Conservation (phyloP, 345 rosid genomes). For the Raphanus sativus region DNA sequence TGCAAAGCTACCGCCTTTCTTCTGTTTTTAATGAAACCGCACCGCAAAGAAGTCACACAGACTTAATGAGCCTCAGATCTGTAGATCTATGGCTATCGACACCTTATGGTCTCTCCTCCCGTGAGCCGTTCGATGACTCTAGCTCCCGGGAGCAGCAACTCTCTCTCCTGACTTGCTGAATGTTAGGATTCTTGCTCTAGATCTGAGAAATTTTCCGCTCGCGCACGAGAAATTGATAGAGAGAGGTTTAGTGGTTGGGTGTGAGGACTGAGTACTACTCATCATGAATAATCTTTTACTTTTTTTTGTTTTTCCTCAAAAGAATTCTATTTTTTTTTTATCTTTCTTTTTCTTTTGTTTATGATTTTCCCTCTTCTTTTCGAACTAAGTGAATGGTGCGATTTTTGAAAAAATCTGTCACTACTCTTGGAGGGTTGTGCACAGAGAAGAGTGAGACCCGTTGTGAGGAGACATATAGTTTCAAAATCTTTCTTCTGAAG, state of each 20-base stretch:
- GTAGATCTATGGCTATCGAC: too few relatives aligned
- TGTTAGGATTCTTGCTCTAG: too few relatives aligned
- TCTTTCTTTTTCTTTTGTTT: background rate
- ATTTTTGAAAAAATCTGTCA: conserved; percentile 25
- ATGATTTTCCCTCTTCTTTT: conserved; percentile 39
- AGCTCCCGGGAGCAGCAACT: too few relatives aligned
- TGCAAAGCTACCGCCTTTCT: too few relatives aligned
- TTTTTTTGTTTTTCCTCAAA: conserved; percentile 32
- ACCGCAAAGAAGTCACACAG: too few relatives aligned
- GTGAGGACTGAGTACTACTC: conserved; percentile 4
- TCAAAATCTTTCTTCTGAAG: background rate
- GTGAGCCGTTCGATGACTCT: too few relatives aligned
- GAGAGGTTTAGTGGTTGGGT: conserved; percentile 23
- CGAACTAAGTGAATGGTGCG: conserved; percentile 32
- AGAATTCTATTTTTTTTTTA: background rate
- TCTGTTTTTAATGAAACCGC: too few relatives aligned
- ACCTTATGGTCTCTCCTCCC: too few relatives aligned
- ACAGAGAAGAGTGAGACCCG: conserved; percentile 27
- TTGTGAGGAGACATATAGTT: conserved; percentile 22
- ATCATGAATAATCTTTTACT: conserved; percentile 32
- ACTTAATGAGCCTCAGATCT: too few relatives aligned
- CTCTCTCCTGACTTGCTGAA: too few relatives aligned
- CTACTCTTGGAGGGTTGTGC: conserved; percentile 26
- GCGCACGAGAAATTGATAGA: too few relatives aligned
- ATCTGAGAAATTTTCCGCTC: too few relatives aligned